These are phyloP conservation scores for Skeletonema menzelii DNA, from an alignment of 108 stramenopile genomes.

Conservation along the genomic window DNA sequence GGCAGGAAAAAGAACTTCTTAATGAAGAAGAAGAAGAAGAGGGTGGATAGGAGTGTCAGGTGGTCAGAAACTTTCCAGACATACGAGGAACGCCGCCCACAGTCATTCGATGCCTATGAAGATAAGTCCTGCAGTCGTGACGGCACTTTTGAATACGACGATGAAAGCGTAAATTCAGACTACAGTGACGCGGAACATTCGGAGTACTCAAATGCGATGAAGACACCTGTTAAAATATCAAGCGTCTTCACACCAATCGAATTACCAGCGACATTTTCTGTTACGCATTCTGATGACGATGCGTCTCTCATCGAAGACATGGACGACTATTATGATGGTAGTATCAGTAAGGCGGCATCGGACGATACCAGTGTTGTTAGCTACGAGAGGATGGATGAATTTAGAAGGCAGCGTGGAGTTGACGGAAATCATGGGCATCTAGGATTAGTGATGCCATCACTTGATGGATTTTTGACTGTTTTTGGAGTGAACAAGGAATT, in stretches of 20 bases:
- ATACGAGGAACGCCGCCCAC: neutral
- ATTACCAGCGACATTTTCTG: neutral
- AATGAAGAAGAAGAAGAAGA: neutral
- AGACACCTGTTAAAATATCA: neutral
- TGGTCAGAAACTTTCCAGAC: neutral
- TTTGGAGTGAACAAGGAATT: neutral
- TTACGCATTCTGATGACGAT: neutral
- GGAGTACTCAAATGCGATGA: neutral
- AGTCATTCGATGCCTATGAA: neutral
- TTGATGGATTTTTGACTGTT: neutral
- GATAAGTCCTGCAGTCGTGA: neutral
- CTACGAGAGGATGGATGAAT: neutral
- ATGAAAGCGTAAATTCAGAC: neutral
- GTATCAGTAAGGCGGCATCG: neutral
- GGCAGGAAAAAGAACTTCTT: neutral
- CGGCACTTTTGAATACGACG: neutral
- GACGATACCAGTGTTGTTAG: neutral
- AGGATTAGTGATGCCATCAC: neutral
- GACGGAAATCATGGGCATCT: neutral
- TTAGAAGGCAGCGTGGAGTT: neutral
- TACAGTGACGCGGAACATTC: neutral
- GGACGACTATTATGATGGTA: neutral
- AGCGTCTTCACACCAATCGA: neutral
- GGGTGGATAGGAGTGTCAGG: neutral
- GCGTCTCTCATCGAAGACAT: neutral